Conservation (phyloP, 768 basidiomycete genomes). For the Leccinellum luteum region DNA sequence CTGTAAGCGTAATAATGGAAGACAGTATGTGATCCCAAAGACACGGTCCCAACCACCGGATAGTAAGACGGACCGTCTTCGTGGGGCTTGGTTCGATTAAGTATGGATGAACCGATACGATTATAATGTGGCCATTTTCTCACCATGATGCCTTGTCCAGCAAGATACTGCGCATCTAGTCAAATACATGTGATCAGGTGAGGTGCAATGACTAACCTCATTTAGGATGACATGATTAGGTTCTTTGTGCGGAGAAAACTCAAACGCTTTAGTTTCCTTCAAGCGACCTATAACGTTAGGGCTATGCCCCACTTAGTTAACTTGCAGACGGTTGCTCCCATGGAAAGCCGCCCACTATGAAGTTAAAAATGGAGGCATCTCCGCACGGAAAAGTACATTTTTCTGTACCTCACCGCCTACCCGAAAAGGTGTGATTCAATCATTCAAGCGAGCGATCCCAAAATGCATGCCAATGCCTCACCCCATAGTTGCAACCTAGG, state of each 20-base stretch:
- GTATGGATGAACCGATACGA: conserved; percentile 2
- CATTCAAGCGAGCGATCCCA: conserved; percentile 1
- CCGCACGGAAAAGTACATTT: conserved; percentile 63
- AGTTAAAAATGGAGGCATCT: conserved; percentile 68
- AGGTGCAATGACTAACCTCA: conserved; percentile 48
- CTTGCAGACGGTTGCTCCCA: background rate
- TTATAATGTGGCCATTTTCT: conserved; percentile 21
- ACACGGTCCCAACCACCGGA: conserved; percentile 88
- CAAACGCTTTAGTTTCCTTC: conserved; percentile 59
- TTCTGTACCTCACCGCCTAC: conserved; percentile 73
- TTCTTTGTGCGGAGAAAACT: conserved; percentile 55
- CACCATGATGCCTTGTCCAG: conserved; percentile 94
- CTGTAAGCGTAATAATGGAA: conserved; percentile 79
- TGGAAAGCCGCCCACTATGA: conserved; percentile 50
- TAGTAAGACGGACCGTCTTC: conserved; percentile 89
- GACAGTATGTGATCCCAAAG: conserved; percentile 77
- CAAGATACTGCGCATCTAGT: conserved; percentile 56
- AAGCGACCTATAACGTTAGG: conserved; percentile 78
- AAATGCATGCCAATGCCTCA: conserved; percentile 21
- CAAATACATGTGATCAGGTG: conserved; percentile 8
- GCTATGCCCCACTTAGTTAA: conserved; percentile 39
- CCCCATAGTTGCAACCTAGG: conserved; percentile 76
- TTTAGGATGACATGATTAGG: conserved; percentile 93
- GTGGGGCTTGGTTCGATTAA: conserved; percentile 60
- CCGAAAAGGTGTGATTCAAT: conserved; percentile 9